phyloP scores from a whole-genome alignment of 306 rosid species.

The Cicer chorassanicum region DNA sequence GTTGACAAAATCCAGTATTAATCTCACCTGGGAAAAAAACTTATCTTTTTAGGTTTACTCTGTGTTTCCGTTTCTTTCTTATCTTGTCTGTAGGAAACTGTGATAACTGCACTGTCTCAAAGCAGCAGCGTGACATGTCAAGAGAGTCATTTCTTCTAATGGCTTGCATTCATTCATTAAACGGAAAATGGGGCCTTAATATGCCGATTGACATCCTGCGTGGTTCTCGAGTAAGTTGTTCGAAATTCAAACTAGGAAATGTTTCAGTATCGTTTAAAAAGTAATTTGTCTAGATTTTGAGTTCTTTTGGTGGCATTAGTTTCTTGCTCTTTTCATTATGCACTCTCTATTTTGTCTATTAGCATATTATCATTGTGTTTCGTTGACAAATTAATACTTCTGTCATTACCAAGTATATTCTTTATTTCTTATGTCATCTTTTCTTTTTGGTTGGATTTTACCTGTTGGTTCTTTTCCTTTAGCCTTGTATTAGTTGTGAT shows the following conservation, averaged over 20 bases:
- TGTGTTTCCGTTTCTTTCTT: constrained; percentile 34
- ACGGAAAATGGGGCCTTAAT: constrained; percentile 76
- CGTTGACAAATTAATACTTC: not conserved
- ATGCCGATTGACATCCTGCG: constrained; percentile 87
- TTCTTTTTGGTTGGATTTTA: constrained; percentile 15
- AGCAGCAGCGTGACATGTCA: constrained; percentile 77
- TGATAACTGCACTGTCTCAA: constrained; percentile 75
- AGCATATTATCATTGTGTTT: constrained; percentile 3
- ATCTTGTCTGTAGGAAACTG: constrained; percentile 68
- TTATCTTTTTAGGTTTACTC: not conserved
- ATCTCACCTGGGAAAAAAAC: not conserved
- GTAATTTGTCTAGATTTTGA: constrained; percentile 28
- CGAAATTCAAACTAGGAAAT: constrained; percentile 24
- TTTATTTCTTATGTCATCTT: constrained; percentile 10
- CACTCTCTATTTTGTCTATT: constrained; percentile 18
- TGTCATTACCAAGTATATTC: not conserved
- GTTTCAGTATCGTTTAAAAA: constrained; percentile 18
- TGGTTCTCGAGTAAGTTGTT: constrained; percentile 83
- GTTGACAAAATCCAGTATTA: constrained; percentile 34
- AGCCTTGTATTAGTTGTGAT: constrained; percentile 5
- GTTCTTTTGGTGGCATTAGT: constrained; percentile 33
- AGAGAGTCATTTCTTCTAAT: constrained; percentile 86
- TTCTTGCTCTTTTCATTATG: constrained; percentile 28
- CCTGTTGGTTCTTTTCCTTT: constrained; percentile 4
- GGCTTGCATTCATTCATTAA: constrained; percentile 83